These are phyloP conservation scores for Podaxis sp. DNA, from an alignment of 768 basidiomycete species.

Conservation along the genomic window DNA sequence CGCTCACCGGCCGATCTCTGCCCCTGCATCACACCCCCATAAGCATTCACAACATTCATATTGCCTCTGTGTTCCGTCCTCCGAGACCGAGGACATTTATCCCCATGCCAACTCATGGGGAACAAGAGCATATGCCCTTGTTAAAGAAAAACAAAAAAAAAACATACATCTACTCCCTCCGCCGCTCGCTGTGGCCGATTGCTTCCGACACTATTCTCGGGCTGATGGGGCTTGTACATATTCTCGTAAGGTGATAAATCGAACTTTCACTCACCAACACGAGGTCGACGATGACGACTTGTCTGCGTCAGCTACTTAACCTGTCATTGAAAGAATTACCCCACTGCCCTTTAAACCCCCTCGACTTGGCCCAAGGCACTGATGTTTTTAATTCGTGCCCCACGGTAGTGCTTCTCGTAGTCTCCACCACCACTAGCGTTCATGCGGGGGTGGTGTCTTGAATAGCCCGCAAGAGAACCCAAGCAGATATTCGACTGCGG, in stretches of 20 bases:
- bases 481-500: not conserved
- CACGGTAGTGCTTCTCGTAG: not conserved
- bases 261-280: not conserved
- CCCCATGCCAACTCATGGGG: not conserved
- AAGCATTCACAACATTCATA: not conserved
- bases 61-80: not conserved
- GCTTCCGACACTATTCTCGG: not conserved
- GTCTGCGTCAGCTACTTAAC: not conserved
- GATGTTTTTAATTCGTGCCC: not conserved
- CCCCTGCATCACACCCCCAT: not conserved
- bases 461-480: not conserved
- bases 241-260: not conserved
- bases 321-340: not conserved
- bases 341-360: not conserved
- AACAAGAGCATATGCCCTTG: not conserved
- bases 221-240: not conserved
- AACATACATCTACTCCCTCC: not conserved
- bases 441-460: not conserved
- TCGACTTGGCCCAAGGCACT: not conserved
- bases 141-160: not conserved
- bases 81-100: not conserved
- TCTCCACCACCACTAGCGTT: not conserved
- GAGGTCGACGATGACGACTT: not conserved
- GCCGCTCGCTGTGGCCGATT: not conserved
- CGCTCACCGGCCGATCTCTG: not conserved